phyloP scores from a whole-genome alignment of 2,329 filamentous ascomycete genomes.

The Talaromyces marneffei region DNA sequence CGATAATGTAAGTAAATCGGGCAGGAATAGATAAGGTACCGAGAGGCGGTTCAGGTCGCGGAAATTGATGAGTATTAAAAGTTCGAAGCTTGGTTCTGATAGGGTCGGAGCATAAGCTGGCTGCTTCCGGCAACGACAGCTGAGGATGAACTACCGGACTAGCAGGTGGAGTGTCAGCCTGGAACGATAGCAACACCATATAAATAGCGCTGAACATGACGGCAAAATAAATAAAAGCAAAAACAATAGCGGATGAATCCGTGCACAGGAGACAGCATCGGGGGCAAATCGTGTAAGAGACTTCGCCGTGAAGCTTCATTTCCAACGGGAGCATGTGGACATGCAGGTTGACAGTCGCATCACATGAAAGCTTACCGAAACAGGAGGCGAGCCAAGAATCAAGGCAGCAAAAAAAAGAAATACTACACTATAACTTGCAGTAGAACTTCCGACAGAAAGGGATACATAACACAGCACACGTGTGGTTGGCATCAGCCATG shows the following conservation, averaged over 20 bases:
- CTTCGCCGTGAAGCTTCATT: background rate
- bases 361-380: conserved; percentile 8
- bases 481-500: conserved; percentile 10
- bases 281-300: background rate
- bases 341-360: background rate
- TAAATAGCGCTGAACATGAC: background rate
- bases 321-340: background rate
- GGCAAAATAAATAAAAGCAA: background rate
- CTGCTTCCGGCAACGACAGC: conserved; percentile 9
- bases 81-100: background rate
- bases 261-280: background rate
- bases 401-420: background rate
- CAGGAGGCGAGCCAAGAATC: conserved; percentile 1
- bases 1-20: conserved; percentile 24
- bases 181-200: background rate
- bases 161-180: conserved; percentile 1
- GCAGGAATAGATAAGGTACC: conserved; percentile 21
- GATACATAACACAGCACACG: conserved; percentile 1
- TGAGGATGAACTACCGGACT: background rate
- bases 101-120: conserved; percentile 6
- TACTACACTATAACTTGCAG: background rate
- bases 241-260: background rate
- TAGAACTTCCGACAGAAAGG: background rate
- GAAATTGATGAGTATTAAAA: background rate
- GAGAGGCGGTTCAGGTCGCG: background rate